Evolutionary conservation across 2,329 filamentous ascomycete species (phyloP).

Genomic region (Neonectria neomacrospora): DNA sequence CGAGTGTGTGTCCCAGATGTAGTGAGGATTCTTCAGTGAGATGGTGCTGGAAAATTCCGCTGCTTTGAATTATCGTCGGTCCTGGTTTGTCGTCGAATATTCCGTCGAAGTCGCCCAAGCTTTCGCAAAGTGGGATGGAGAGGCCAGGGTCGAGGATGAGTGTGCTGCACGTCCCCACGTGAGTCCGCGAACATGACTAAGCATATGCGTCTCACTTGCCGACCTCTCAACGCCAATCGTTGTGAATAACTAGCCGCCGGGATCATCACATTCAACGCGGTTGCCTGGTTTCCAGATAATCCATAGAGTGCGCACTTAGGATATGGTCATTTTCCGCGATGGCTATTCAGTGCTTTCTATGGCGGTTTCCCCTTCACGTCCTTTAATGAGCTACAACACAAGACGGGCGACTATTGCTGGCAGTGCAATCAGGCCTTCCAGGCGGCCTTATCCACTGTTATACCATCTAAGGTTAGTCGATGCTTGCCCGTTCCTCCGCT

Average conservation of each 20-base stretch:
- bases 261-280: constrained; percentile 42
- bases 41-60: background rate
- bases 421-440: constrained; percentile 44
- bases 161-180: constrained; percentile 48
- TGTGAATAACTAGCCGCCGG: constrained; percentile 2
- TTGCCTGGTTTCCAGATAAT: constrained; percentile 44
- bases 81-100: constrained; percentile 22
- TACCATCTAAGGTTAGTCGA: constrained; percentile 31
- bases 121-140: constrained; percentile 46
- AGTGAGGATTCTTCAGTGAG: background rate
- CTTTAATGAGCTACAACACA: constrained; percentile 36
- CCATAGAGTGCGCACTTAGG: constrained; percentile 29
- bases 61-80: constrained; percentile 10
- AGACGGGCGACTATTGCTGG: constrained; percentile 39
- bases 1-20: background rate
- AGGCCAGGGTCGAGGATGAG: constrained; percentile 36
- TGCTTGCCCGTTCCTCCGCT: background rate
- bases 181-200: constrained; percentile 53
- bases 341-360: constrained; percentile 36
- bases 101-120: constrained; percentile 29
- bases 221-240: constrained; percentile 22
- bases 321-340: constrained; percentile 41
- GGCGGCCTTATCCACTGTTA: constrained; percentile 29
- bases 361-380: constrained; percentile 23
- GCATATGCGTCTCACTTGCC: constrained; percentile 25